Evolutionary conservation across 495 filamentous ascomycete genomes (phyloP).

Genomic region (Neurospora intermedia): DNA sequence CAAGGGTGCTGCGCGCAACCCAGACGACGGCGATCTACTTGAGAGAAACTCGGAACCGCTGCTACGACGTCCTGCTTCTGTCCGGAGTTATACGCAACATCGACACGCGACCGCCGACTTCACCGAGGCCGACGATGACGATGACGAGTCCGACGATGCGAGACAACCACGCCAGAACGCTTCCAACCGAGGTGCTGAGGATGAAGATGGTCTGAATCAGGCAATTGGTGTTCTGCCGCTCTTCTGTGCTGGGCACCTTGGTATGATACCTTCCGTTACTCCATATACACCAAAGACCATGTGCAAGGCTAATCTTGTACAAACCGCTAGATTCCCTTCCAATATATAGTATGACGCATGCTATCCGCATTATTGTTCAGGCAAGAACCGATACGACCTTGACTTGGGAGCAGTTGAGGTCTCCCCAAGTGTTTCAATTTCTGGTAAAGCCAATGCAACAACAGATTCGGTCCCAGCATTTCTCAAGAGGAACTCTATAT

Average conservation of each 20-base stretch:
- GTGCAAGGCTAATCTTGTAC: not conserved
- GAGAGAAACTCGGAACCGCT: not conserved
- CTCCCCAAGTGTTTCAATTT: conserved; percentile 91
- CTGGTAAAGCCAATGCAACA: conserved; percentile 84
- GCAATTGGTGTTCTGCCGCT: conserved; percentile 63
- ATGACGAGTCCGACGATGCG: conserved; percentile 36
- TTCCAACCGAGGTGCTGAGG: conserved; percentile 24
- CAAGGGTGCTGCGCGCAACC: conserved; percentile 18
- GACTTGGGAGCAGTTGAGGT: conserved; percentile 91
- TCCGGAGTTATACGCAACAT: conserved; percentile 25
- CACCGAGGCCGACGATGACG: conserved; percentile 43
- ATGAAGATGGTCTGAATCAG: conserved; percentile 43
- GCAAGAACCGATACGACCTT: conserved; percentile 81
- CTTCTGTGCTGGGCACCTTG: conserved; percentile 72
- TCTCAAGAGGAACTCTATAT: conserved; percentile 77
- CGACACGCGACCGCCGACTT: conserved; percentile 48
- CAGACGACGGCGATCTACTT: conserved; percentile 4
- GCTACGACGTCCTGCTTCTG: conserved; percentile 17
- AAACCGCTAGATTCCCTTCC: conserved; percentile 44
- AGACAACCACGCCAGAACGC: conserved; percentile 15
- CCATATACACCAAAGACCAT: not conserved
- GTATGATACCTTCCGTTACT: conserved; percentile 30
- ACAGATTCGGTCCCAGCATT: conserved; percentile 66
- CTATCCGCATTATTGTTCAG: conserved; percentile 71
- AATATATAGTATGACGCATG: conserved; percentile 81